A percentile compares a stretch with the other conserved stretches of the same genome.
phyloP scores from a whole-genome alignment of 1,284 basidiomycete species.

The Puccinia hordei region DNA sequence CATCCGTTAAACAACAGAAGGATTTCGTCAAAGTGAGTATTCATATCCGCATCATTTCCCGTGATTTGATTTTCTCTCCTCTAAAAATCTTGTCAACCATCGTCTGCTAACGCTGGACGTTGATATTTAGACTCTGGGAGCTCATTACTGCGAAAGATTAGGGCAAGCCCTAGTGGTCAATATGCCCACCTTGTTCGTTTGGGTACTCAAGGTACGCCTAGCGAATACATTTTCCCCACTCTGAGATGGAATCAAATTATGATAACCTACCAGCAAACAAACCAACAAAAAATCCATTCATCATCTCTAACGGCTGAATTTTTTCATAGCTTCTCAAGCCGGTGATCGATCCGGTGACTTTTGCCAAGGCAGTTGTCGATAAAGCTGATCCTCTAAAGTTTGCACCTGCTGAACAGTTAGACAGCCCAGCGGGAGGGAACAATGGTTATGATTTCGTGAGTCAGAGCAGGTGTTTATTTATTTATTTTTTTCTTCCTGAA shows the following conservation, averaged over 20 bases:
- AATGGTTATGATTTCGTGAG: conserved; percentile 45
- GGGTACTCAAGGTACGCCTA: conserved; percentile 43
- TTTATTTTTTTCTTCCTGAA: neutral
- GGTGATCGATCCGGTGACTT: conserved; percentile 45
- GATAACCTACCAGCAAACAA: neutral
- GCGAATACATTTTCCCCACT: too few species aligned
- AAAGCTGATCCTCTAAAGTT: conserved; percentile 40
- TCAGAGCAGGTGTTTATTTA: too few species aligned
- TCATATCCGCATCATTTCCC: neutral
- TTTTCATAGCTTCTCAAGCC: conserved; percentile 37
- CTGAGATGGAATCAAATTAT: too few species aligned
- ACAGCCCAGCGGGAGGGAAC: conserved; percentile 29
- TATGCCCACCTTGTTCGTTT: conserved; percentile 50
- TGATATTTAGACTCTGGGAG: conserved; percentile 26
- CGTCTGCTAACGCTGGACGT: too few species aligned
- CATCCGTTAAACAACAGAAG: conserved; percentile 39
- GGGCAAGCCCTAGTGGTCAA: conserved; percentile 48
- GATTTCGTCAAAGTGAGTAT: conserved; percentile 46
- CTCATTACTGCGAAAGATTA: conserved; percentile 48
- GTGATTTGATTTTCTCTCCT: neutral
- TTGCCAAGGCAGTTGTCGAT: conserved; percentile 46
- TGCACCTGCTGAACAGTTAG: conserved; percentile 46
- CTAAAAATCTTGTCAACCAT: neutral
- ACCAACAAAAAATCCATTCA: neutral
- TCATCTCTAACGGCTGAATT: neutral